A percentile compares a stretch with the other conserved stretches of the same genome.
Evolutionary conservation across 805 yeast species (phyloP).

Genomic region (Saturnispora mendoncae): DNA sequence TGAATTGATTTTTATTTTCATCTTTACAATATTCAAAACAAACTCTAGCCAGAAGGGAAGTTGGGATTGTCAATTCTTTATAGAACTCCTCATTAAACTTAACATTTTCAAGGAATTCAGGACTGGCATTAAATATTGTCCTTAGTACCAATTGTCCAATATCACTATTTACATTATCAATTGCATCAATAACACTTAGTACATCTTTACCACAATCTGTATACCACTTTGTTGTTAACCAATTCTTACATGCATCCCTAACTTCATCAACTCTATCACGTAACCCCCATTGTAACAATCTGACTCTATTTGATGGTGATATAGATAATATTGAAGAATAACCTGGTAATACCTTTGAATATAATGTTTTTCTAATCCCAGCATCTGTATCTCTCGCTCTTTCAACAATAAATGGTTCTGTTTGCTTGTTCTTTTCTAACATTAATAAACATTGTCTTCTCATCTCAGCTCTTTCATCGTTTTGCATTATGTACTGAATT

Average conservation of each 20-base stretch:
- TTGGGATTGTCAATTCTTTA: constrained; percentile 63
- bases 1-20: constrained; percentile 39
- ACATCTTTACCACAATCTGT: constrained; percentile 55
- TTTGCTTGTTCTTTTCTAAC: constrained; percentile 44
- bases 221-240: constrained; percentile 70
- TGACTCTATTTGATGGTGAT: constrained; percentile 49
- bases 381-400: constrained; percentile 76
- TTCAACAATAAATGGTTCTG: constrained; percentile 55
- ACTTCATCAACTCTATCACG: constrained; percentile 78
- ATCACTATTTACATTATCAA: constrained; percentile 57
- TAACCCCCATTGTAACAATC: constrained; percentile 73
- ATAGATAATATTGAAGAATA: constrained; percentile 52
- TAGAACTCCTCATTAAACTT: constrained; percentile 60
- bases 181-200: constrained; percentile 43
- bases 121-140: constrained; percentile 50
- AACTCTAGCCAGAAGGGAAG: constrained; percentile 60
- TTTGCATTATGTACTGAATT: constrained; percentile 46
- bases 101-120: constrained; percentile 53
- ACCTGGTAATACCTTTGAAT: constrained; percentile 55
- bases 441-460: constrained; percentile 76
- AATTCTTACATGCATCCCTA: constrained; percentile 56
- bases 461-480: constrained; percentile 83
- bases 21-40: constrained; percentile 58
- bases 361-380: constrained; percentile 64
- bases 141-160: constrained; percentile 62